These are phyloP conservation scores for Candida ulmi DNA, from an alignment of 805 yeast genomes.

Conservation along the genomic window DNA sequence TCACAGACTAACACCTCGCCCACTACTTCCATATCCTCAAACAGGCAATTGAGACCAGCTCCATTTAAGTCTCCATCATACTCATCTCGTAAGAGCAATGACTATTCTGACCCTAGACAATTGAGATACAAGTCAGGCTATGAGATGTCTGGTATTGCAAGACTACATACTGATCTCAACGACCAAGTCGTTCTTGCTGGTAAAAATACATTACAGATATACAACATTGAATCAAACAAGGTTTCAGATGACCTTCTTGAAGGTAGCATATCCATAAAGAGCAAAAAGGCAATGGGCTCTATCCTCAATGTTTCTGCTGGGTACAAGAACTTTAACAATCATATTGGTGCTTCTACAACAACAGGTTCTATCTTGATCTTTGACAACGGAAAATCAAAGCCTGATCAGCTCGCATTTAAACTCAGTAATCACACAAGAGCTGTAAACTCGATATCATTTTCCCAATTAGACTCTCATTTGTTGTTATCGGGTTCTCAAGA, in stretches of 20 bases:
- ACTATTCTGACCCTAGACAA: constrained; percentile 5
- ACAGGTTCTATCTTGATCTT: constrained; percentile 40
- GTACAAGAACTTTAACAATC: constrained; percentile 30
- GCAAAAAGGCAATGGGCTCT: constrained; percentile 32
- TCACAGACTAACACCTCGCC: constrained; percentile 8
- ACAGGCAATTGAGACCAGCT: constrained; percentile 7
- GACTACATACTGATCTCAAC: constrained; percentile 14
- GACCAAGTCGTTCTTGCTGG: constrained; percentile 35
- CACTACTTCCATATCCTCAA: constrained; percentile 14
- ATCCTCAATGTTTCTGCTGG: constrained; percentile 41
- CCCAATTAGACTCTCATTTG: constrained; percentile 30
- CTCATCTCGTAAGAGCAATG: background rate
- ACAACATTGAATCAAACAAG: constrained; percentile 28
- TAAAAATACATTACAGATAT: constrained; percentile 33
- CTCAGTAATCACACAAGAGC: constrained; percentile 40
- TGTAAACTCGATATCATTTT: constrained; percentile 39
- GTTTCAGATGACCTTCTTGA: constrained; percentile 31
- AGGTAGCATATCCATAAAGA: constrained; percentile 20
- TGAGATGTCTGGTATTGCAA: constrained; percentile 24
- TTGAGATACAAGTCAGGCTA: constrained; percentile 25
- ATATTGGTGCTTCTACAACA: constrained; percentile 39
- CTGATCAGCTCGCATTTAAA: constrained; percentile 24
- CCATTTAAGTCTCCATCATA: constrained; percentile 1
- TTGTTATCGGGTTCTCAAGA: constrained; percentile 71
- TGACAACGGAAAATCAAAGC: constrained; percentile 23